Evolutionary conservation across 1,284 basidiomycete species (phyloP).

Genomic region (Porogramme epimiltina): DNA sequence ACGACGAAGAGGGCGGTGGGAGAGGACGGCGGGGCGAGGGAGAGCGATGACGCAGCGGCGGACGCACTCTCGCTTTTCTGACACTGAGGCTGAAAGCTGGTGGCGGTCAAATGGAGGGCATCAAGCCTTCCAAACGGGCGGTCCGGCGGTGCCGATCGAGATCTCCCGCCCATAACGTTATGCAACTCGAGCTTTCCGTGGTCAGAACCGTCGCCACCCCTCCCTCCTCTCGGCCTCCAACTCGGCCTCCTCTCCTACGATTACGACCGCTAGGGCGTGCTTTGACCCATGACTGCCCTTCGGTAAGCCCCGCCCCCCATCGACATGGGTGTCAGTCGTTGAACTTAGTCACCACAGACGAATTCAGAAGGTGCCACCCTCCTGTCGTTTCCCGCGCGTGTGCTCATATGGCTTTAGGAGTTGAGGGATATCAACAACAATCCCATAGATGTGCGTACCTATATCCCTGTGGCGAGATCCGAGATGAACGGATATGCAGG

Average conservation of each 20-base stretch:
- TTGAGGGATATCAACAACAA: slow-evolving; percentile 56
- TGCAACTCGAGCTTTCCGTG: too few relatives aligned
- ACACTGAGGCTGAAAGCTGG: too few relatives aligned
- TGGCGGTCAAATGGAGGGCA: too few relatives aligned
- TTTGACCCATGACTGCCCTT: slow-evolving; percentile 60
- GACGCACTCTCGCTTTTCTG: too few relatives aligned
- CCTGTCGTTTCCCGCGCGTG: slow-evolving; percentile 3
- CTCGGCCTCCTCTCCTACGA: too few relatives aligned
- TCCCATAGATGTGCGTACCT: slow-evolving; percentile 56
- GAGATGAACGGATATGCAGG: slow-evolving; percentile 37
- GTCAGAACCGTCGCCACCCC: not conserved
- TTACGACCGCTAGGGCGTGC: too few relatives aligned
- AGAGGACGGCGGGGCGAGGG: too few relatives aligned
- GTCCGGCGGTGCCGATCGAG: too few relatives aligned
- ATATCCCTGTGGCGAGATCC: not conserved
- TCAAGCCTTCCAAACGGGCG: too few relatives aligned
- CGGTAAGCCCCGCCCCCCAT: slow-evolving; percentile 43
- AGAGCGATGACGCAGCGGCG: too few relatives aligned
- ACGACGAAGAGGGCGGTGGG: too few relatives aligned
- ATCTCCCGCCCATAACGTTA: too few relatives aligned
- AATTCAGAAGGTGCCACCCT: slow-evolving; percentile 63
- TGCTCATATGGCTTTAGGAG: slow-evolving; percentile 49
- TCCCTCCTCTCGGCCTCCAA: not conserved
- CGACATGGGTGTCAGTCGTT: not conserved
- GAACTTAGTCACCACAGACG: slow-evolving; percentile 43